phyloP scores from a whole-genome alignment of 179 eudicot species.

The Amaranthus tricolor region DNA sequence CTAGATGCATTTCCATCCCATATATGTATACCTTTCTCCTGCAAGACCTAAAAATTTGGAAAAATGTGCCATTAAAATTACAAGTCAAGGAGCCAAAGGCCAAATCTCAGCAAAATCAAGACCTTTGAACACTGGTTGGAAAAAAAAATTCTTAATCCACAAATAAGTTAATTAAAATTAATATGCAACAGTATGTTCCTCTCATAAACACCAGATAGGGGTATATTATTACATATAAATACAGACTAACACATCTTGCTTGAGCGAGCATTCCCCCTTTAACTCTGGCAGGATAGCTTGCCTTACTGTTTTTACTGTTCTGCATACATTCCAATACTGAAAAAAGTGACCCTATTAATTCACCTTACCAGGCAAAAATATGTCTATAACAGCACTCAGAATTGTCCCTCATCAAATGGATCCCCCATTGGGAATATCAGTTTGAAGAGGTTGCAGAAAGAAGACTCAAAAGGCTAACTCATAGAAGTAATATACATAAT shows the following conservation, averaged over 20 bases:
- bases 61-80: background rate
- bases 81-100: background rate
- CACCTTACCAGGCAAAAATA: background rate
- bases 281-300: background rate
- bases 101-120: background rate
- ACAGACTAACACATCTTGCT: background rate
- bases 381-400: background rate
- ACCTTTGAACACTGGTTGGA: background rate
- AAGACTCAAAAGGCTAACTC: background rate
- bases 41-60: slow-evolving; percentile 49
- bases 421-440: background rate
- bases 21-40: slow-evolving; percentile 83
- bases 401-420: background rate
- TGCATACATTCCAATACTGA: background rate
- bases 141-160: background rate
- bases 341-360: background rate
- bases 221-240: background rate
- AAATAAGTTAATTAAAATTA: background rate
- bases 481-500: background rate
- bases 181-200: background rate
- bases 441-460: background rate
- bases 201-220: background rate
- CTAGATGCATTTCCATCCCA: slow-evolving; percentile 98
- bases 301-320: background rate
- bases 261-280: background rate